A percentile compares a stretch with the other conserved stretches of the same genome.
These are phyloP conservation scores for Podospora australis DNA, from an alignment of 495 filamentous ascomycete genomes.

Conservation along the genomic window DNA sequence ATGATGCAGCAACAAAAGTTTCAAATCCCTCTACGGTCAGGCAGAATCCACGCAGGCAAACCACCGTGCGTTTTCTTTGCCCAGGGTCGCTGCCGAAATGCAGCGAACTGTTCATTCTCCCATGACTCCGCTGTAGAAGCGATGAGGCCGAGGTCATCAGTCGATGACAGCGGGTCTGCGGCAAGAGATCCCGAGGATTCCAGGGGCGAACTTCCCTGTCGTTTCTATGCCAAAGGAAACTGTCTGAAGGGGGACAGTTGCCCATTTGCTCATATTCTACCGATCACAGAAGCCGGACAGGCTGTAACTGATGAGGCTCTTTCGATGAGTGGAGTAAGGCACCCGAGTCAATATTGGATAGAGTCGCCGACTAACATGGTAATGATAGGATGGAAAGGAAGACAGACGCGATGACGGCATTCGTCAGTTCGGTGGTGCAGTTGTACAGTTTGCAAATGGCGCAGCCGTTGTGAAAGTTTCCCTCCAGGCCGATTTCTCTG, in stretches of 20 bases:
- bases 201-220: neutral
- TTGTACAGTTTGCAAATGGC: conserved; percentile 25
- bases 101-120: neutral
- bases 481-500: conserved; percentile 24
- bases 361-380: no score
- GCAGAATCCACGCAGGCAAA: neutral
- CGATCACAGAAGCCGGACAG: neutral
- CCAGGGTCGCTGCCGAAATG: conserved; percentile 5
- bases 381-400: conserved; percentile 2
- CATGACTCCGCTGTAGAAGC: neutral
- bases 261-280: conserved; percentile 4
- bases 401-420: conserved; percentile 10
- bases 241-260: neutral
- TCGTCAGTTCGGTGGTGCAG: conserved; percentile 19
- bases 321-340: no score
- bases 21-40: neutral
- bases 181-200: neutral
- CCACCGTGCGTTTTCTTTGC: conserved; percentile 5
- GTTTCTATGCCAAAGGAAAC: neutral
- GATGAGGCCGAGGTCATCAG: no score
- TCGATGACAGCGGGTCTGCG: neutral
- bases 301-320: neutral
- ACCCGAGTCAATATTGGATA: no score
- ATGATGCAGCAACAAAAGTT: neutral
- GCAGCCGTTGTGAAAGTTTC: conserved; percentile 18